These are phyloP conservation scores for Blumeriella jaapii DNA, from an alignment of 2,329 filamentous ascomycete genomes.

Conservation along the genomic window DNA sequence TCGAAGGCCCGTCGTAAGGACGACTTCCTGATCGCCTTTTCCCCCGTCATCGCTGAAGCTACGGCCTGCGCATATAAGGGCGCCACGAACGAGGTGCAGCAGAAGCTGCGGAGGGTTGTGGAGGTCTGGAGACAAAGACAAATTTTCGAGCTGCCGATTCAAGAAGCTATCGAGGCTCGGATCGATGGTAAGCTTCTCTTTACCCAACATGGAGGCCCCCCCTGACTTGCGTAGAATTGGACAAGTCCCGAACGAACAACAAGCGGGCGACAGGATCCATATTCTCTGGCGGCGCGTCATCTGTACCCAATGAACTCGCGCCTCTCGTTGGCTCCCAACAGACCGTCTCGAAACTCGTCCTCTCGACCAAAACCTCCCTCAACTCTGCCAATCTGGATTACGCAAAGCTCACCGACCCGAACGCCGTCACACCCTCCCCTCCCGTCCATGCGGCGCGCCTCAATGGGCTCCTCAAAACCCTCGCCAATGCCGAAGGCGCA, in stretches of 20 bases:
- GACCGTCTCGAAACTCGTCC: conserved; percentile 59
- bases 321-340: conserved; percentile 66
- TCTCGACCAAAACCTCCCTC: conserved; percentile 54
- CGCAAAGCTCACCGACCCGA: conserved; percentile 67
- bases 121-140: conserved; percentile 85
- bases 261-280: conserved; percentile 56
- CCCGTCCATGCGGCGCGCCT: conserved; percentile 88
- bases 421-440: conserved; percentile 58
- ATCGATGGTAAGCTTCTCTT: conserved; percentile 53
- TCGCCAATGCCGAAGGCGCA: conserved; percentile 80
- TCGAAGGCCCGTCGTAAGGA: conserved; percentile 86
- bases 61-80: conserved; percentile 84
- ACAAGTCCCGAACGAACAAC: conserved; percentile 43
- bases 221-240: conserved; percentile 39
- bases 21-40: conserved; percentile 86
- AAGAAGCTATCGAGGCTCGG: conserved; percentile 67
- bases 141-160: conserved; percentile 74
- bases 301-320: conserved; percentile 65
- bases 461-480: conserved; percentile 76
- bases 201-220: neutral
- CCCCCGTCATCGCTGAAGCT: conserved; percentile 87
- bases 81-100: conserved; percentile 72
- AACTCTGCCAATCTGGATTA: conserved; percentile 71
- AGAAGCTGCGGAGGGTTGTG: conserved; percentile 76
- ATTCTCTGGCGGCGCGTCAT: conserved; percentile 46